phyloP scores from a whole-genome alignment of 2,329 filamentous ascomycete genomes.

The Fusarium sp. region DNA sequence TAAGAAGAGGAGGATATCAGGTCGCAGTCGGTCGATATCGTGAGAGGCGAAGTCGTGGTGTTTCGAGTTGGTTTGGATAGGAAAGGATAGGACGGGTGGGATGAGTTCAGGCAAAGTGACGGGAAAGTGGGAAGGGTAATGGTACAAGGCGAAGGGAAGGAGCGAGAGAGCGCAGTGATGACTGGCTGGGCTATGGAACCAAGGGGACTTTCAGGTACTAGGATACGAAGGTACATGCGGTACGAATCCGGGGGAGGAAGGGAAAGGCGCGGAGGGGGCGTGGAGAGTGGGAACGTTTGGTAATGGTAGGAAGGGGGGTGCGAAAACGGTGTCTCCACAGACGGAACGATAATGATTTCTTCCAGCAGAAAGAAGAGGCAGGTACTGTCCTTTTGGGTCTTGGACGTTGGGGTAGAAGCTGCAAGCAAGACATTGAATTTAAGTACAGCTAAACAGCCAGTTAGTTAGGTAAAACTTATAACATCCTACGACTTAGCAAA shows the following conservation, averaged over 20 bases:
- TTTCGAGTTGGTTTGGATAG: conserved; percentile 44
- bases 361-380: conserved; percentile 12
- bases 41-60: conserved; percentile 46
- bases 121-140: conserved; percentile 47
- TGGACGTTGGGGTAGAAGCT: background rate
- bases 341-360: conserved; percentile 38
- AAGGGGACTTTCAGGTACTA: conserved; percentile 45
- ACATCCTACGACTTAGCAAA: too few species aligned
- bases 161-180: conserved; percentile 43
- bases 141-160: conserved; percentile 42
- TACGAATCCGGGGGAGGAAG: conserved; percentile 46
- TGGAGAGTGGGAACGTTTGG: conserved; percentile 26
- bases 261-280: conserved; percentile 41
- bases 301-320: conserved; percentile 19
- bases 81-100: conserved; percentile 38
- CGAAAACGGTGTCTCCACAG: conserved; percentile 28
- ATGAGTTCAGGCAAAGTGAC: conserved; percentile 42
- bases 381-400: conserved; percentile 1
- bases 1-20: conserved; percentile 15
- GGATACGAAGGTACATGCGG: conserved; percentile 41
- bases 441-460: background rate
- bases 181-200: conserved; percentile 35
- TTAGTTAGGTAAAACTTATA: too few species aligned
- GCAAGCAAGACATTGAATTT: conserved; percentile 1
- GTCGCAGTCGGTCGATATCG: conserved; percentile 41